phyloP scores from a whole-genome alignment of 371 early-diverging fungal species.

The Smittium mucronatum region DNA sequence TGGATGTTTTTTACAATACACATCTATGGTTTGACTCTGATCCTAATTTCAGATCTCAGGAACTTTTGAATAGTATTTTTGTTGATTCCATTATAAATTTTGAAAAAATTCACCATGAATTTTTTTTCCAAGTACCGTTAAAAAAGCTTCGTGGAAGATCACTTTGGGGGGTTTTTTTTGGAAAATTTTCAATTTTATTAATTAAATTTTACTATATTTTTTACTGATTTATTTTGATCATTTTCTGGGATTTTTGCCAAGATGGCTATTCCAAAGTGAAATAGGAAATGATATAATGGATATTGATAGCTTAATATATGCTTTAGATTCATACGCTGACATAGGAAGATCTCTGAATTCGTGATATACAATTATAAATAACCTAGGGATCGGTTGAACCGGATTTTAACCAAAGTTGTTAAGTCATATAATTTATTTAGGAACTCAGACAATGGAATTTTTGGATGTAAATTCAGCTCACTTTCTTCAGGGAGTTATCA shows the following conservation, averaged over 20 bases:
- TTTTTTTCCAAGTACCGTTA: not conserved
- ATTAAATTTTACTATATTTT: not conserved
- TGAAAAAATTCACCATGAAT: not conserved
- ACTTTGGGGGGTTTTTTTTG: conserved; percentile 1
- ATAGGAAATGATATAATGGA: not conserved
- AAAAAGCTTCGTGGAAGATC: conserved; percentile 1
- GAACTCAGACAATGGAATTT: not conserved
- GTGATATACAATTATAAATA: not conserved
- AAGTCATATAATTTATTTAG: not conserved
- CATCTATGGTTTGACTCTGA: not conserved
- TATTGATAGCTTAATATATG: not conserved
- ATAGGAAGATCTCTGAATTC: not conserved
- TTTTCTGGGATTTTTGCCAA: not conserved
- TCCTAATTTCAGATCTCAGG: not conserved
- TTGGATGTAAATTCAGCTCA: not conserved
- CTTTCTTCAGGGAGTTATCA: not conserved
- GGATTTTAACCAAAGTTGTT: not conserved
- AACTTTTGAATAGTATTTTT: not conserved
- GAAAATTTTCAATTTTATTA: not conserved
- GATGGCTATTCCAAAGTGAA: not conserved
- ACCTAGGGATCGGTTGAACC: not conserved
- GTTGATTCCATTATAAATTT: not conserved
- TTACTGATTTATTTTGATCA: not conserved
- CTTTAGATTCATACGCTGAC: not conserved
- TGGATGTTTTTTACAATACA: not conserved